A percentile compares a stretch with the other conserved stretches of the same genome.
Conservation (phyloP, 2,329 filamentous ascomycete species). For the Chaetomium olivaceum region DNA sequence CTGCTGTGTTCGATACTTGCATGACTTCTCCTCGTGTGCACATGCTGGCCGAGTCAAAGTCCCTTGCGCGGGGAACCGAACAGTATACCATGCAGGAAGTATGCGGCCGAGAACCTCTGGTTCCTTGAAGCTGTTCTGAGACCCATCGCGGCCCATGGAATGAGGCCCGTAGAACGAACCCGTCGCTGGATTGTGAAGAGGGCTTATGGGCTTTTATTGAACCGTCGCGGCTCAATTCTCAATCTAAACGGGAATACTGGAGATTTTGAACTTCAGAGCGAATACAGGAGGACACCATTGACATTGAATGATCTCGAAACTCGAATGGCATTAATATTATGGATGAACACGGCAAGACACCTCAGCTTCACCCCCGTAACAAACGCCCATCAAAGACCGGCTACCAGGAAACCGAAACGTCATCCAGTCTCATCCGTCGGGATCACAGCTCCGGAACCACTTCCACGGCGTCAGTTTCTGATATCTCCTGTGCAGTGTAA, state of each 20-base stretch:
- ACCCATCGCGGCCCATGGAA: too few relatives aligned
- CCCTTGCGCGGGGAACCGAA: background rate
- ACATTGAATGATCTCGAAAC: background rate
- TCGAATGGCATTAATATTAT: too few relatives aligned
- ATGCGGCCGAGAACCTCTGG: too few relatives aligned
- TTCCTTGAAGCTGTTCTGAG: background rate
- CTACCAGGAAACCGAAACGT: background rate
- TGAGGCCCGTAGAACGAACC: background rate
- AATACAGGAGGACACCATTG: background rate
- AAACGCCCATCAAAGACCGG: background rate
- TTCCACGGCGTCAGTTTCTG: background rate
- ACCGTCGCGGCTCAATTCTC: background rate
- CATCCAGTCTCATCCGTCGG: background rate
- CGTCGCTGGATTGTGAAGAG: background rate
- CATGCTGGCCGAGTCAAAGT: background rate
- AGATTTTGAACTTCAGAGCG: background rate
- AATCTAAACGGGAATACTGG: background rate
- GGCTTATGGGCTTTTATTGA: background rate
- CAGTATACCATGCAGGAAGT: background rate
- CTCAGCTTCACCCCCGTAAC: background rate
- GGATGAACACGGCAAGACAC: background rate
- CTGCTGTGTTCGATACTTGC: background rate
- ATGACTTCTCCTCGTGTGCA: background rate
- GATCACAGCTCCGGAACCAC: background rate
- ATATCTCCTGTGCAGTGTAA: background rate